These are phyloP conservation scores for Aristolochia contorta DNA, from an alignment of 164 flowering plant genomes.

Conservation along the genomic window DNA sequence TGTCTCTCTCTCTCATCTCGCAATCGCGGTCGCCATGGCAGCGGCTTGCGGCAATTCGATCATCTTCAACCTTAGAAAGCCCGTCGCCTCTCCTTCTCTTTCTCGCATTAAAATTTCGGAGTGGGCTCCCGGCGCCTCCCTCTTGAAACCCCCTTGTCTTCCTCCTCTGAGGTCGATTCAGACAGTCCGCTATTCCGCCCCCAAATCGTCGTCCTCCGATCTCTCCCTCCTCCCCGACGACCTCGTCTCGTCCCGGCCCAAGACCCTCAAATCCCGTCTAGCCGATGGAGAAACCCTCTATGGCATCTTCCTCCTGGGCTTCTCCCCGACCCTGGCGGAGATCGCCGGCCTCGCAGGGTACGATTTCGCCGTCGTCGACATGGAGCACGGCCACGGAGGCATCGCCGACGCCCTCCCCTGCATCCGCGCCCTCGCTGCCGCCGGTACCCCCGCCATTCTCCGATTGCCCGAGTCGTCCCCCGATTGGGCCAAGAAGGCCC, in stretches of 20 bases:
- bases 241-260: slow-evolving; percentile 2
- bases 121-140: neutral
- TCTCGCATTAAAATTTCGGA: neutral
- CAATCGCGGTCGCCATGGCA: slow-evolving; percentile 1
- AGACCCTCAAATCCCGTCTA: slow-evolving; percentile 66
- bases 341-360: slow-evolving; percentile 81
- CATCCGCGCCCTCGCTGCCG: slow-evolving; percentile 63
- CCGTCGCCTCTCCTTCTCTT: neutral
- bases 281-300: slow-evolving; percentile 64
- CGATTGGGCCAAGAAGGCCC: slow-evolving; percentile 83
- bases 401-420: slow-evolving; percentile 59
- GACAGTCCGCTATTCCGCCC: slow-evolving; percentile 7
- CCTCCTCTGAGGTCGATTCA: neutral
- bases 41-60: slow-evolving; percentile 4
- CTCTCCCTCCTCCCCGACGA: slow-evolving; percentile 9
- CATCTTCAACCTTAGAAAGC: neutral
- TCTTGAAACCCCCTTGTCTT: neutral
- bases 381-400: slow-evolving; percentile 92
- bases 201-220: slow-evolving; percentile 15
- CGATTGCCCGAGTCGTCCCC: slow-evolving; percentile 63
- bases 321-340: slow-evolving; percentile 85
- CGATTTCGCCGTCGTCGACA: slow-evolving; percentile 82
- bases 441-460: slow-evolving; percentile 57
- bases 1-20: slow-evolving; percentile 1
- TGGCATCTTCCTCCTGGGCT: slow-evolving; percentile 74